Percentiles rank a stretch among this genome's conserved stretches.
These are phyloP conservation scores for Syncephalastrum contaminatum DNA, from an alignment of 371 early-diverging fungal species.

Conservation along the genomic window DNA sequence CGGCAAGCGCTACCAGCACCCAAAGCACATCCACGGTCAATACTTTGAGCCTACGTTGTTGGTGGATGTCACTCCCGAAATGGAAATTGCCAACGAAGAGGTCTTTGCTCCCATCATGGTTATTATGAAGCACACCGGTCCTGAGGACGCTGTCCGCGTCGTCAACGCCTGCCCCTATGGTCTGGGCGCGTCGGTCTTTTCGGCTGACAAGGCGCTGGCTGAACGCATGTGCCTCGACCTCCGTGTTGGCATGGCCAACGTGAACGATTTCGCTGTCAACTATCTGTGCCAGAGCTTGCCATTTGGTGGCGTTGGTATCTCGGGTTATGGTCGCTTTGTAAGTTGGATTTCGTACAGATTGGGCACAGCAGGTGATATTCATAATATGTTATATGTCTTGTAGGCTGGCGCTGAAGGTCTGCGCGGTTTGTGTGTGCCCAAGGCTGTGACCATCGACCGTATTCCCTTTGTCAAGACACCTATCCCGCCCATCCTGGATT, in stretches of 20 bases:
- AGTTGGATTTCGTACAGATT: constrained; percentile 4
- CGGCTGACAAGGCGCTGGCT: constrained; percentile 65
- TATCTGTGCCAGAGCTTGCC: constrained; percentile 84
- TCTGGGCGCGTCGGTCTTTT: constrained; percentile 81
- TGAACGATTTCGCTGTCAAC: constrained; percentile 87
- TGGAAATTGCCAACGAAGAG: constrained; percentile 77
- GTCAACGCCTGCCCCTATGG: constrained; percentile 77
- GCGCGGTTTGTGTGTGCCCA: constrained; percentile 69
- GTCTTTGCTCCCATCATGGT: constrained; percentile 86
- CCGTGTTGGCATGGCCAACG: constrained; percentile 79
- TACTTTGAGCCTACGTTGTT: constrained; percentile 83
- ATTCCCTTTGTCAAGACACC: constrained; percentile 72
- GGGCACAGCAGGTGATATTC: no score
- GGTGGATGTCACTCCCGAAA: constrained; percentile 71
- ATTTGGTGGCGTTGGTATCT: constrained; percentile 82
- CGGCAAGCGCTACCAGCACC: constrained; percentile 67
- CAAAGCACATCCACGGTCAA: constrained; percentile 68
- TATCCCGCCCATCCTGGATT: constrained; percentile 68
- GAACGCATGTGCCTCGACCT: constrained; percentile 62
- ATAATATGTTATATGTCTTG: neutral
- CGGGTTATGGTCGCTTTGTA: constrained; percentile 74
- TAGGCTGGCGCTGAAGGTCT: constrained; percentile 73
- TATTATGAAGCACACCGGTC: constrained; percentile 70
- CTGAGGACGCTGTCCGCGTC: constrained; percentile 71
- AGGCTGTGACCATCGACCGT: constrained; percentile 72